These are phyloP conservation scores for Solanum ossicruentum DNA, from an alignment of 257 asterid species.

Conservation along the genomic window DNA sequence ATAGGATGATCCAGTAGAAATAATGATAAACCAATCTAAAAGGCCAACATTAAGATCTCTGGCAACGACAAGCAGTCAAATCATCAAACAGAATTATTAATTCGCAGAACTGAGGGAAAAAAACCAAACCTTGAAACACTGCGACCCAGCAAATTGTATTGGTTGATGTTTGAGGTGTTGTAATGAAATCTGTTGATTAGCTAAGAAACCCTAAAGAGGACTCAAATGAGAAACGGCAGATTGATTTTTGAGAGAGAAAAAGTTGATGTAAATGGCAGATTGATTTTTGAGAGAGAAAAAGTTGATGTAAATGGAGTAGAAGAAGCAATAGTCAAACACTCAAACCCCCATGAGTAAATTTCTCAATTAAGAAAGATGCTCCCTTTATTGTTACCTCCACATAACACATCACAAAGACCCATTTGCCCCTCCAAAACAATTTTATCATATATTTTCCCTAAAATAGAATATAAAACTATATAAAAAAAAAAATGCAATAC, in stretches of 20 bases:
- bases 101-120: background rate
- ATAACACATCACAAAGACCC: conserved; percentile 1
- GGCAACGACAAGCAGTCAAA: background rate
- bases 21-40: background rate
- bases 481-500: too few relatives aligned
- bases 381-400: conserved; percentile 10
- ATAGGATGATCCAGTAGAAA: background rate
- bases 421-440: conserved; percentile 13
- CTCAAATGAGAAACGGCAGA: conserved; percentile 36
- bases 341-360: conserved; percentile 7
- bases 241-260: conserved; percentile 20
- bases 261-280: conserved; percentile 7
- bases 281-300: conserved; percentile 21
- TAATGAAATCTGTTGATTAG: background rate
- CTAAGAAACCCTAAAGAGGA: conserved; percentile 29
- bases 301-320: conserved; percentile 3
- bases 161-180: conserved; percentile 1
- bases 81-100: background rate
- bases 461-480: too few relatives aligned
- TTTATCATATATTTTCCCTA: background rate
- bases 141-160: conserved; percentile 15
- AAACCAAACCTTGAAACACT: conserved; percentile 24
- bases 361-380: conserved; percentile 5
- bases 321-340: conserved; percentile 54
- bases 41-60: background rate